Evolutionary conservation across 352 stramenopile species (phyloP).

Genomic region (Globisporangium cylindrosporum): DNA sequence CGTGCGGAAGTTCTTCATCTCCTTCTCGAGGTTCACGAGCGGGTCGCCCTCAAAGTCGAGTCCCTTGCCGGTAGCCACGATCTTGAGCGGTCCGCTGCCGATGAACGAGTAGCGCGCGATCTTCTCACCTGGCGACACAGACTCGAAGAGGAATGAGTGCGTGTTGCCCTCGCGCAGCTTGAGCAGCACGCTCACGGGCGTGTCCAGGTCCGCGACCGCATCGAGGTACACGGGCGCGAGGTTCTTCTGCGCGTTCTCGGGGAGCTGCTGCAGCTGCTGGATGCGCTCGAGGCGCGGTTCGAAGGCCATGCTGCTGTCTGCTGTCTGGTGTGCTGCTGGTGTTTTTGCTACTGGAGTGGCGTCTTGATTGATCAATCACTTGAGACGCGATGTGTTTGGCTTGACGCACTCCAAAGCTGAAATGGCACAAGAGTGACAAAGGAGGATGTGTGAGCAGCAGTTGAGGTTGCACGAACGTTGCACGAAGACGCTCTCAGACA

Average conservation of each 20-base stretch:
- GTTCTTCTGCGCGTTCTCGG: slow-evolving; percentile 78
- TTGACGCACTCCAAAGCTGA: slow-evolving; percentile 6
- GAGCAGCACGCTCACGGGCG: slow-evolving; percentile 85
- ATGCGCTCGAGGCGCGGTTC: slow-evolving; percentile 63
- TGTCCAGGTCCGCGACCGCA: slow-evolving; percentile 83
- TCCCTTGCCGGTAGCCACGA: slow-evolving; percentile 63
- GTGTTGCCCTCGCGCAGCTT: slow-evolving; percentile 77
- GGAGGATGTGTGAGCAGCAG: slow-evolving; percentile 3
- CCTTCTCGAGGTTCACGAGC: slow-evolving; percentile 69
- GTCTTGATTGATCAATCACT: background rate
- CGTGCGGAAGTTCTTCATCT: slow-evolving; percentile 74
- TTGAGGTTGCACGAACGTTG: slow-evolving; percentile 17
- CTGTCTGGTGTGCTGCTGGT: background rate
- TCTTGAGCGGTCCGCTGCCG: slow-evolving; percentile 76
- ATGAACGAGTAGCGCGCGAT: slow-evolving; percentile 90
- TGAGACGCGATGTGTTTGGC: background rate
- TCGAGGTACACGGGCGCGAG: slow-evolving; percentile 84
- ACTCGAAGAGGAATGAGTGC: slow-evolving; percentile 88
- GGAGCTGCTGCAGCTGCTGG: slow-evolving; percentile 45
- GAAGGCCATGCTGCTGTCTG: slow-evolving; percentile 40
- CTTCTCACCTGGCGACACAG: slow-evolving; percentile 79
- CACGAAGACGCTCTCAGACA: background rate
- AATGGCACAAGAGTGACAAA: slow-evolving; percentile 7
- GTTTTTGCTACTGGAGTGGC: background rate
- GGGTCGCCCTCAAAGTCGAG: slow-evolving; percentile 65